phyloP scores from a whole-genome alignment of 257 asterid species.

The Jacaranda copaia region DNA sequence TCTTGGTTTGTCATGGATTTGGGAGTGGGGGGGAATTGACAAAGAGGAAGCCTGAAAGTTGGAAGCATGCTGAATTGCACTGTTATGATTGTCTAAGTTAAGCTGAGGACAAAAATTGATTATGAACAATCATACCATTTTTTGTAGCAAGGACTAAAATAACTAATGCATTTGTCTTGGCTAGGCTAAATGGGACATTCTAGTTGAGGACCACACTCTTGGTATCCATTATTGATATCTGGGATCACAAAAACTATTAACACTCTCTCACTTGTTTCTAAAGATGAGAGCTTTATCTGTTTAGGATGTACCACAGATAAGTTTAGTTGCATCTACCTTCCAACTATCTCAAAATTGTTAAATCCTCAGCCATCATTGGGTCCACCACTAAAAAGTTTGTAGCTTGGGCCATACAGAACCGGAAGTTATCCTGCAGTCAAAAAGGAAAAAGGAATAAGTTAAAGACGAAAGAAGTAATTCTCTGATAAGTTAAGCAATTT shows the following conservation, averaged over 20 bases:
- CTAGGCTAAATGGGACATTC: constrained; percentile 35
- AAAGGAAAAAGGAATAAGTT: neutral
- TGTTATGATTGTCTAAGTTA: constrained; percentile 4
- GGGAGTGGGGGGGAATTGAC: too few species aligned
- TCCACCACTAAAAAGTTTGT: neutral
- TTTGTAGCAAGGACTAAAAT: constrained; percentile 3
- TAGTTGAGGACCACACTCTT: constrained; percentile 7
- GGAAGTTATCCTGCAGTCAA: neutral
- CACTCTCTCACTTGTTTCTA: neutral
- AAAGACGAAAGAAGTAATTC: neutral
- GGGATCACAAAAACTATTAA: neutral
- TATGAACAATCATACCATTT: constrained; percentile 26
- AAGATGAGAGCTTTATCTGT: neutral
- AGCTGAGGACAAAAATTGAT: constrained; percentile 13
- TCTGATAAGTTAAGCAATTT: neutral
- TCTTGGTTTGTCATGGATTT: too few species aligned
- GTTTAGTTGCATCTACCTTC: constrained; percentile 10
- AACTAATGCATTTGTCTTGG: constrained; percentile 31
- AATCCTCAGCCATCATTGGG: neutral
- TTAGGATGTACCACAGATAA: neutral
- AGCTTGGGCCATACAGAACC: neutral
- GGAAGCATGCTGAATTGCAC: neutral
- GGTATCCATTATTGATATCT: constrained; percentile 17
- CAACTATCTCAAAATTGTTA: neutral
- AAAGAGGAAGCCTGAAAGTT: too few species aligned